phyloP scores from a whole-genome alignment of 2,329 filamentous ascomycete genomes.

The Sarocladium oryzae region DNA sequence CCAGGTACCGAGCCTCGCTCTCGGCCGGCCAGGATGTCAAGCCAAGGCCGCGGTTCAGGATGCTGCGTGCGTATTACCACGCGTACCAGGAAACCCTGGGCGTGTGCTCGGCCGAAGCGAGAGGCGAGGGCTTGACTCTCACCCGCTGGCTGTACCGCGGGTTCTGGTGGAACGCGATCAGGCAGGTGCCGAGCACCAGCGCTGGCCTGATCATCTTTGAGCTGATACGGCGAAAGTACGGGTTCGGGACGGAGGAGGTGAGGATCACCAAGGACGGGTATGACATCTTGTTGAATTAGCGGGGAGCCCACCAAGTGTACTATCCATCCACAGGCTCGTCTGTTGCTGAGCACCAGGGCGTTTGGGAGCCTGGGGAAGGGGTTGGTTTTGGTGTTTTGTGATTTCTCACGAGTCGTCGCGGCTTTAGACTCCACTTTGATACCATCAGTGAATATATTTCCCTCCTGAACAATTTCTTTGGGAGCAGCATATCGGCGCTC shows the following conservation, averaged over 20 bases:
- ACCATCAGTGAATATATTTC: neutral
- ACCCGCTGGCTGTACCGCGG: constrained; percentile 61
- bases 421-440: constrained; percentile 7
- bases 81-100: constrained; percentile 64
- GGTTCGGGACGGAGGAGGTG: constrained; percentile 53
- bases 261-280: constrained; percentile 63
- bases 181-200: constrained; percentile 70
- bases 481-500: too few species aligned
- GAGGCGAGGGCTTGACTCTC: constrained; percentile 48
- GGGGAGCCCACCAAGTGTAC: neutral
- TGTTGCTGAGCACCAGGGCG: too few species aligned
- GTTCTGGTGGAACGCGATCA: constrained; percentile 65
- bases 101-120: constrained; percentile 53
- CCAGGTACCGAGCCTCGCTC: constrained; percentile 33
- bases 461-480: too few species aligned
- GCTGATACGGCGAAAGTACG: constrained; percentile 66
- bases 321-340: neutral
- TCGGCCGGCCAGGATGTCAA: constrained; percentile 12
- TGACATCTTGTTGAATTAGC: constrained; percentile 55
- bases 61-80: constrained; percentile 60
- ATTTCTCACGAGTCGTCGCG: too few species aligned
- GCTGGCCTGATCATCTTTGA: constrained; percentile 76
- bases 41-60: constrained; percentile 36
- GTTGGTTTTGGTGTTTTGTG: too few species aligned
- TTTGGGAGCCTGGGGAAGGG: too few species aligned